A percentile compares a stretch with the other conserved stretches of the same genome.
Conservation (phyloP, 495 filamentous ascomycete species). For the Aspergillus bridgeri region DNA sequence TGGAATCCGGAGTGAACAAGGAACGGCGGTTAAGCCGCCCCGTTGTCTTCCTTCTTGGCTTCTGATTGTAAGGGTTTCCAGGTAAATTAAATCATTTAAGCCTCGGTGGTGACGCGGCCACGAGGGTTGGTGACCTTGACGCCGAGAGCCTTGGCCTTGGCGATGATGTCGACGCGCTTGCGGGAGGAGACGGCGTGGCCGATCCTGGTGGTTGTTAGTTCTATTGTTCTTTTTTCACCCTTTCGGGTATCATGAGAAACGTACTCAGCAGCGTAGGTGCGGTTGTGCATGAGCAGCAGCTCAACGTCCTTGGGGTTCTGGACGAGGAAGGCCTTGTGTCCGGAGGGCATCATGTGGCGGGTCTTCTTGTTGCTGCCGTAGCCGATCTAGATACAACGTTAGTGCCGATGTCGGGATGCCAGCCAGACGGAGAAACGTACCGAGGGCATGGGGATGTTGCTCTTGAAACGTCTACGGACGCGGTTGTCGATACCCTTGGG, state of each 20-base stretch:
- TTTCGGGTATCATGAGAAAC: constrained; percentile 35
- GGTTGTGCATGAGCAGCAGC: constrained; percentile 99
- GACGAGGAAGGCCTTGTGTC: constrained; percentile 99
- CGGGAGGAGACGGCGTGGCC: constrained; percentile 93
- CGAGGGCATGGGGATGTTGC: constrained; percentile 93
- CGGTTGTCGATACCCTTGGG: constrained; percentile 98
- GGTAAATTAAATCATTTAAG: constrained; percentile 54
- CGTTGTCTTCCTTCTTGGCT: constrained; percentile 30
- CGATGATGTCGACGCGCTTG: constrained; percentile 96
- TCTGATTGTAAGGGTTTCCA: constrained; percentile 10
- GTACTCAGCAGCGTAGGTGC: constrained; percentile 96
- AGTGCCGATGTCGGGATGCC: constrained; percentile 11
- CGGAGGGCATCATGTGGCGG: constrained; percentile 95
- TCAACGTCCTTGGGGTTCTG: constrained; percentile 93
- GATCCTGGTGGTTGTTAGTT: constrained; percentile 59
- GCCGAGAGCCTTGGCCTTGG: constrained; percentile 90
- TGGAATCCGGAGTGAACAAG: constrained; percentile 1
- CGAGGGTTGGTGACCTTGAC: constrained; percentile 99
- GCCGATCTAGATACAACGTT: constrained; percentile 66
- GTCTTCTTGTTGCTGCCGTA: constrained; percentile 99
- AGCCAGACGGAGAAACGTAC: constrained; percentile 63
- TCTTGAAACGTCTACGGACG: constrained; percentile 89
- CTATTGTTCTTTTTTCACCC: neutral
- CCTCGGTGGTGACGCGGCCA: constrained; percentile 96
- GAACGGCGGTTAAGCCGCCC: no score